Evolutionary conservation across 805 yeast species (phyloP).

Genomic region (Yamadazyma phyllophila): DNA sequence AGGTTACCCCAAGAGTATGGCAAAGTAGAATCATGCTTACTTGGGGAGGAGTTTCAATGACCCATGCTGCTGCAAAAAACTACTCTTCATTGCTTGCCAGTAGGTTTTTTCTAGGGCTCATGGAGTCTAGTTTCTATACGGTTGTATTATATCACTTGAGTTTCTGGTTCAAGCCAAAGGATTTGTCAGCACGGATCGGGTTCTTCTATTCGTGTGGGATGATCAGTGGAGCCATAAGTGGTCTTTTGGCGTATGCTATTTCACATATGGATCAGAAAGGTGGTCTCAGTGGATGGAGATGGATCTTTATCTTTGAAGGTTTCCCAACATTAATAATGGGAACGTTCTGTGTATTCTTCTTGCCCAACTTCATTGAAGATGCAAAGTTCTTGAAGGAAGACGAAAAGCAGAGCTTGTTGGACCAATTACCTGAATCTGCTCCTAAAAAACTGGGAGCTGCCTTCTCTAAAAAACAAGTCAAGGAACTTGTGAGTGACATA

Average conservation of each 20-base stretch:
- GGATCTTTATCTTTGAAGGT: constrained; percentile 16
- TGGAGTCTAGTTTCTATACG: constrained; percentile 13
- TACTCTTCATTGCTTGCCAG: constrained; percentile 12
- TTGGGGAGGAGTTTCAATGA: constrained; percentile 14
- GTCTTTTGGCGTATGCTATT: constrained; percentile 20
- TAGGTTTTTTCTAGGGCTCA: constrained; percentile 12
- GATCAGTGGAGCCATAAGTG: constrained; percentile 21
- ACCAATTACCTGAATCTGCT: constrained; percentile 11
- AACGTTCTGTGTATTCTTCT: constrained; percentile 9
- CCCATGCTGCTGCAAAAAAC: constrained; percentile 11
- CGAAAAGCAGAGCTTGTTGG: constrained; percentile 9
- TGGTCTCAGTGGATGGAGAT: constrained; percentile 13
- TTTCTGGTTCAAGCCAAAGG: constrained; percentile 21
- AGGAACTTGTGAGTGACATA: constrained; percentile 11
- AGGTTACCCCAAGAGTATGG: constrained; percentile 12
- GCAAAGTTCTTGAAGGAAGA: constrained; percentile 12
- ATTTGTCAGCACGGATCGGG: constrained; percentile 21
- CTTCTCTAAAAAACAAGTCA: constrained; percentile 11
- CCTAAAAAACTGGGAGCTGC: constrained; percentile 11
- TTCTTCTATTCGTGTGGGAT: constrained; percentile 20
- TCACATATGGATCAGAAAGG: constrained; percentile 12
- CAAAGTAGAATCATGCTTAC: constrained; percentile 14
- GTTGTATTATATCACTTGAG: constrained; percentile 18
- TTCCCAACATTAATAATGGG: constrained; percentile 13
- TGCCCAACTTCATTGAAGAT: constrained; percentile 15